Percentiles rank a stretch among this genome's conserved stretches.
These are phyloP conservation scores for Parathielavia hyrcaniae DNA, from an alignment of 495 filamentous ascomycete genomes.

Conservation along the genomic window DNA sequence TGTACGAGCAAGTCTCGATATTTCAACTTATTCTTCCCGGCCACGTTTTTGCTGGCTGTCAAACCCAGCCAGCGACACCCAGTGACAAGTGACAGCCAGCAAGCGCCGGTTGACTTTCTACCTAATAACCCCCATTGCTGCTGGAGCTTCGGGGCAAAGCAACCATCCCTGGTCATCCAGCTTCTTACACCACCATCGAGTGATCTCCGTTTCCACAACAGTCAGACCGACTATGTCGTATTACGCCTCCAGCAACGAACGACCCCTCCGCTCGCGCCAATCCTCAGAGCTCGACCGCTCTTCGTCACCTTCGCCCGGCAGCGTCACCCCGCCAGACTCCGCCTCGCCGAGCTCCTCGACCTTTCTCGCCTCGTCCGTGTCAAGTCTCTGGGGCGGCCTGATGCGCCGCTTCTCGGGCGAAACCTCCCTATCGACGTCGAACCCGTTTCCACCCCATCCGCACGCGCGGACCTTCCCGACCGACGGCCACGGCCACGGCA, in stretches of 20 bases:
- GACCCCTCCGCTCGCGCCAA: constrained; percentile 16
- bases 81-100: background rate
- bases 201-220: background rate
- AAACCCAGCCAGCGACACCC: no score
- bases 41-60: constrained; percentile 7
- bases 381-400: constrained; percentile 33
- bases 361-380: constrained; percentile 27
- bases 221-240: constrained; percentile 18
- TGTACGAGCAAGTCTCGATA: background rate
- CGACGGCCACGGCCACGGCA: constrained; percentile 3
- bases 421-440: constrained; percentile 9
- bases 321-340: constrained; percentile 28
- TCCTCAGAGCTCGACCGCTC: constrained; percentile 26
- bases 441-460: constrained; percentile 12
- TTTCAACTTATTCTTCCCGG: background rate
- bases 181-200: background rate
- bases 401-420: constrained; percentile 36
- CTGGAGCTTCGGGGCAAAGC: background rate
- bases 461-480: constrained; percentile 26
- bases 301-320: constrained; percentile 30
- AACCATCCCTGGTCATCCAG: background rate
- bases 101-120: background rate
- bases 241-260: constrained; percentile 20
- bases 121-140: no score
- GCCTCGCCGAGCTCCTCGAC: constrained; percentile 22